Evolutionary conservation across 768 basidiomycete species (phyloP).

Genomic region (Trametes villosa): DNA sequence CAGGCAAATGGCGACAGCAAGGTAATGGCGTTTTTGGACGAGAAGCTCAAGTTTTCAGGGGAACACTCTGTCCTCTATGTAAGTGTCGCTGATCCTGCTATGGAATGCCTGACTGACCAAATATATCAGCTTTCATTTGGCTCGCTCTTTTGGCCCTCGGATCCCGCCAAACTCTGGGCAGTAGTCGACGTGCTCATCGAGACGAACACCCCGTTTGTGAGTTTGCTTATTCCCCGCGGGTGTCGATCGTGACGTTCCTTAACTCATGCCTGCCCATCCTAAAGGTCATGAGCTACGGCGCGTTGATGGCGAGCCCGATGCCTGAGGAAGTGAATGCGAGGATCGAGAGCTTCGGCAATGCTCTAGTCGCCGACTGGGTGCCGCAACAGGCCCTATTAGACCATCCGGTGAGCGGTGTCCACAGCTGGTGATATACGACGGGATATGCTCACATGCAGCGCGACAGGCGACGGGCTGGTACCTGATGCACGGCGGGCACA

Average conservation of each 20-base stretch:
- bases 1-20: too few species aligned
- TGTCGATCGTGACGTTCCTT: not conserved
- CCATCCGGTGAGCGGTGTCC: constrained; percentile 4
- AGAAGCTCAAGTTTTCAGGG: too few species aligned
- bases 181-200: constrained; percentile 12
- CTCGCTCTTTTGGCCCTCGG: constrained; percentile 2
- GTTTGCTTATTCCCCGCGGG: not conserved
- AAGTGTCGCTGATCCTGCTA: too few species aligned
- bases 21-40: too few species aligned
- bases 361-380: not conserved
- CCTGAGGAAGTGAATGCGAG: not conserved
- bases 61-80: too few species aligned
- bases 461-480: constrained; percentile 2
- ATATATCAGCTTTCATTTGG: constrained; percentile 4
- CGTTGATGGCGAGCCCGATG: not conserved
- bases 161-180: not conserved
- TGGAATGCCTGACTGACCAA: too few species aligned
- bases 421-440: too few species aligned
- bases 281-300: not conserved
- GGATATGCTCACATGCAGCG: too few species aligned
- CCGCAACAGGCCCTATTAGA: constrained; percentile 2
- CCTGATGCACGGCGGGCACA: constrained; percentile 12
- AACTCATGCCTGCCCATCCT: not conserved
- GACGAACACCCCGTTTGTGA: constrained; percentile 1
- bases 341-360: not conserved